phyloP scores from a whole-genome alignment of 805 yeast species.

The Ogataea philodendri region DNA sequence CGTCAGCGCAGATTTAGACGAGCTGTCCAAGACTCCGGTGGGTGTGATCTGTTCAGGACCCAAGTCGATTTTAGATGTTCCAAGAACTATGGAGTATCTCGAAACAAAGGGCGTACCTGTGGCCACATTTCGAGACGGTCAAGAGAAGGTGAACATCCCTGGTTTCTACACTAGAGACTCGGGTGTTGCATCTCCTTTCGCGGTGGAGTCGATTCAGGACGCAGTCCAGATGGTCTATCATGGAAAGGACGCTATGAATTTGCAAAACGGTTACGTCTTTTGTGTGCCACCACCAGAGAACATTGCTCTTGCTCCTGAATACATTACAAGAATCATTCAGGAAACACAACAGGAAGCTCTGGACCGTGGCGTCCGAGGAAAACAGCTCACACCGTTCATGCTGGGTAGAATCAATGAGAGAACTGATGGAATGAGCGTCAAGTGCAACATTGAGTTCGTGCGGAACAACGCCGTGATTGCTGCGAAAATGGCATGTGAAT shows the following conservation, averaged over 20 bases:
- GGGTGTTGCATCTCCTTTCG: conserved; percentile 68
- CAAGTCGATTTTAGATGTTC: conserved; percentile 78
- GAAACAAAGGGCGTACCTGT: conserved; percentile 93
- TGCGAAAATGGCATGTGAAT: conserved; percentile 59
- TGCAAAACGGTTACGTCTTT: conserved; percentile 68
- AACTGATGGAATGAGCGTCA: conserved; percentile 70
- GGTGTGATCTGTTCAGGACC: conserved; percentile 95
- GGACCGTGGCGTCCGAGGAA: conserved; percentile 56
- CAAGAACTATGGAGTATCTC: conserved; percentile 75
- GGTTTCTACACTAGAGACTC: conserved; percentile 82
- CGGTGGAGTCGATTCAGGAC: conserved; percentile 47
- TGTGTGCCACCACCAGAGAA: conserved; percentile 80
- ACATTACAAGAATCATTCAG: conserved; percentile 55
- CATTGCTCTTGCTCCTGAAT: conserved; percentile 52
- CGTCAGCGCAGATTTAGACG: conserved; percentile 84
- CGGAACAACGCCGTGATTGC: conserved; percentile 72
- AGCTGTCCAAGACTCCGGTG: conserved; percentile 76
- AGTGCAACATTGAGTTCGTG: conserved; percentile 72
- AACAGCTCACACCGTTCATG: conserved; percentile 76
- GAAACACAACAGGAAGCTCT: conserved; percentile 59
- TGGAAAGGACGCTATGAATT: conserved; percentile 44
- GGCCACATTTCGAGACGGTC: conserved; percentile 46
- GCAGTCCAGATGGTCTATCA: conserved; percentile 63
- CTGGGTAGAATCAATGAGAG: conserved; percentile 59
- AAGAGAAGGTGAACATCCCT: conserved; percentile 53